Evolutionary conservation across 2,329 filamentous ascomycete genomes (phyloP).

Genomic region (Fusarium sp.): DNA sequence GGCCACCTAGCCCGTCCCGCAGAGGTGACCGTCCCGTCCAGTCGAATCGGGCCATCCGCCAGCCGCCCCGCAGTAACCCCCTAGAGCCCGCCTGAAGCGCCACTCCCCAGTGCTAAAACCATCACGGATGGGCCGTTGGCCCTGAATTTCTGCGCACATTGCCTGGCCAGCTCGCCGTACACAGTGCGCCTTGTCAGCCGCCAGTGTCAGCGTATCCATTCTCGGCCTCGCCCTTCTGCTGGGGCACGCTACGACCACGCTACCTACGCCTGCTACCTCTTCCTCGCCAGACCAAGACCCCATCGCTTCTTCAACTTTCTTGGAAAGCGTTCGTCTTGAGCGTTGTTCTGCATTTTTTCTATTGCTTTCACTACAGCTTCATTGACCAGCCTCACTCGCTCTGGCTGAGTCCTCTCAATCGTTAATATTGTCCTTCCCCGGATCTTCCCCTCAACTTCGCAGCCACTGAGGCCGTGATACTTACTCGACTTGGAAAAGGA

Average conservation of each 20-base stretch:
- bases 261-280: slow-evolving; percentile 35
- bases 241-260: slow-evolving; percentile 33
- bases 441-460: slow-evolving; percentile 24
- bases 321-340: slow-evolving; percentile 40
- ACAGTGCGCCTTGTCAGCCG: slow-evolving; percentile 29
- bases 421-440: slow-evolving; percentile 46
- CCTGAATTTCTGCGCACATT: slow-evolving; percentile 31
- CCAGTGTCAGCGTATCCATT: slow-evolving; percentile 26
- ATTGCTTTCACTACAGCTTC: slow-evolving; percentile 34
- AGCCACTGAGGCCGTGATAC: slow-evolving; percentile 34
- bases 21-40: slow-evolving; percentile 7
- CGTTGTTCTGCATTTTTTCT: slow-evolving; percentile 33
- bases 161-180: slow-evolving; percentile 16
- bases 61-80: slow-evolving; percentile 25
- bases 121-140: slow-evolving; percentile 41
- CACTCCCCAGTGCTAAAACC: slow-evolving; percentile 37
- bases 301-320: slow-evolving; percentile 44
- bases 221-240: slow-evolving; percentile 40
- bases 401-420: slow-evolving; percentile 61
- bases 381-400: slow-evolving; percentile 68
- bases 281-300: slow-evolving; percentile 40
- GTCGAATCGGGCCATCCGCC: slow-evolving; percentile 27
- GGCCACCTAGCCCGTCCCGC: neutral
- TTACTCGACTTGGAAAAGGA: slow-evolving; percentile 42
- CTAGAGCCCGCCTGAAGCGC: slow-evolving; percentile 33